These are phyloP conservation scores for Colletotrichum sp. DNA, from an alignment of 2,329 filamentous ascomycete species.

Conservation along the genomic window DNA sequence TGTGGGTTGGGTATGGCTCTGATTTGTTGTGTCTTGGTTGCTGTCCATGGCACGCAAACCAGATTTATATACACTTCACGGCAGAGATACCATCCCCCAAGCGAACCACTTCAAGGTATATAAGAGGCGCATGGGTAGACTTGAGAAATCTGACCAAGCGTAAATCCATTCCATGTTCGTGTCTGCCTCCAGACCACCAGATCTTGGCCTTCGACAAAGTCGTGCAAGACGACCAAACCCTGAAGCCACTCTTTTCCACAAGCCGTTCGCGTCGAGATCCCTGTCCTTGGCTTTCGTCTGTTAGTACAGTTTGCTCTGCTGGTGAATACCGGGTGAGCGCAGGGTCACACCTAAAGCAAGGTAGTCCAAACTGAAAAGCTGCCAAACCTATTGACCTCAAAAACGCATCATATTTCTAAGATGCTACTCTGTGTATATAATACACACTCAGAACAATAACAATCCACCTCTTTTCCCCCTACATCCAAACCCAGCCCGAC, in stretches of 20 bases:
- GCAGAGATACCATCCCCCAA: neutral
- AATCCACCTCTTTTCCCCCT: neutral
- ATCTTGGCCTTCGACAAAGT: neutral
- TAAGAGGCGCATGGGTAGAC: neutral
- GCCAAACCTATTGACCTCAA: too few relatives aligned
- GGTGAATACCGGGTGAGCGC: neutral
- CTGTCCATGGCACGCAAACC: neutral
- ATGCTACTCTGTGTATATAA: neutral
- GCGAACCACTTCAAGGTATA: neutral
- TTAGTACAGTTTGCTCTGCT: neutral
- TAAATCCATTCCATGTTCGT: neutral
- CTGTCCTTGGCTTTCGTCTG: neutral
- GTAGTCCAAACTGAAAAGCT: too few relatives aligned
- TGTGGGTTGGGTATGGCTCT: too few relatives aligned
- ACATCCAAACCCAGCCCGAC: neutral
- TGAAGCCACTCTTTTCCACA: neutral
- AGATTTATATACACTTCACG: neutral
- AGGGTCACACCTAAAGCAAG: neutral
- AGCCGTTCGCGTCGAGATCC: neutral
- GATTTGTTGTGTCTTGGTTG: too few relatives aligned
- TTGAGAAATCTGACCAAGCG: neutral
- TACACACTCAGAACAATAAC: neutral
- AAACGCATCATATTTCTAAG: neutral
- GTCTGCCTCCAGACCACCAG: neutral
- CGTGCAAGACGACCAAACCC: too few relatives aligned